Conservation (phyloP, 2,329 filamentous ascomycete species). For the Cercospora beticola region DNA sequence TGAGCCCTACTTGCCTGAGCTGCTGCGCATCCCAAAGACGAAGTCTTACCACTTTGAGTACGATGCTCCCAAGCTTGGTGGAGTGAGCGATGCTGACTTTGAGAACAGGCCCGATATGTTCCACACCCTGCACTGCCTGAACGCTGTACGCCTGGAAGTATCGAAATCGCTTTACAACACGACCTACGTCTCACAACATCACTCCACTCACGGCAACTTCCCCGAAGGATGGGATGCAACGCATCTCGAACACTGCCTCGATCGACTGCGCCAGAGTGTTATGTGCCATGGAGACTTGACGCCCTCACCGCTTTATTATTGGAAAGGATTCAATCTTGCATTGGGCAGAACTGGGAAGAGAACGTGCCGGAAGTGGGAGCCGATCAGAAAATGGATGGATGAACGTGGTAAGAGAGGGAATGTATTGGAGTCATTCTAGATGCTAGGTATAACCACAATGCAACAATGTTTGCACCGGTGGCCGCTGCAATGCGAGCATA, state of each 20-base stretch:
- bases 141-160: constrained; percentile 23
- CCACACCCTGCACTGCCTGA: constrained; percentile 29
- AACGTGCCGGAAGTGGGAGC: constrained; percentile 24
- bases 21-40: constrained; percentile 15
- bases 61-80: not conserved
- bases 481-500: not conserved
- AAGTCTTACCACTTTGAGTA: constrained; percentile 20
- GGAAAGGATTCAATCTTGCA: constrained; percentile 17
- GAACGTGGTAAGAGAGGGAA: constrained; percentile 12
- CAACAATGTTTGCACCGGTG: not conserved
- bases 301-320: constrained; percentile 21
- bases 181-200: not conserved
- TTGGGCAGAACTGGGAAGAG: constrained; percentile 20
- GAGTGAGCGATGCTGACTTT: not conserved
- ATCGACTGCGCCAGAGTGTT: constrained; percentile 23
- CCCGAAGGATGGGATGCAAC: constrained; percentile 15
- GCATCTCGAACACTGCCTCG: constrained; percentile 28
- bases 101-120: constrained; percentile 20
- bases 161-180: constrained; percentile 21
- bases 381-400: constrained; percentile 27
- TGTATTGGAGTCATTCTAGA: constrained; percentile 9
- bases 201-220: not conserved
- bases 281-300: constrained; percentile 28
- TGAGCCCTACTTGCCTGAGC: constrained; percentile 12
- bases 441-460: not conserved